phyloP scores from a whole-genome alignment of 2,329 filamentous ascomycete species.

The Cladosporium sp. region DNA sequence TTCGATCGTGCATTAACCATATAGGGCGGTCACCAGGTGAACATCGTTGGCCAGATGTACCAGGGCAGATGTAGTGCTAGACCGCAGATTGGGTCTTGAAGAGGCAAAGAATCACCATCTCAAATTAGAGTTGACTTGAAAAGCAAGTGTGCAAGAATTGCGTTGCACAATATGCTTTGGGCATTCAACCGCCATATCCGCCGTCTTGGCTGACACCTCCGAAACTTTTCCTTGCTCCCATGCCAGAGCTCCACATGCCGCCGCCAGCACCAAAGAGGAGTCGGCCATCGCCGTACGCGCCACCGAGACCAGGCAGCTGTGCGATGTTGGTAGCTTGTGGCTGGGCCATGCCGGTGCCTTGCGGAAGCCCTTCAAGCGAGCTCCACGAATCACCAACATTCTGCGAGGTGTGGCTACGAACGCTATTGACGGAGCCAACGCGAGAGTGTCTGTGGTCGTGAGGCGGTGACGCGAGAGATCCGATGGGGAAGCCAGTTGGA shows the following conservation, averaged over 20 bases:
- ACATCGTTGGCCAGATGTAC: too few relatives aligned
- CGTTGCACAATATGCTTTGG: not conserved
- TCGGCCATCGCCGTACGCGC: conserved; percentile 31
- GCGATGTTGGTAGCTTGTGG: conserved; percentile 8
- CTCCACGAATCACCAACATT: conserved; percentile 25
- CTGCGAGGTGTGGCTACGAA: conserved; percentile 33
- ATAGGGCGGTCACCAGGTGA: too few relatives aligned
- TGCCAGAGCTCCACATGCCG: conserved; percentile 34
- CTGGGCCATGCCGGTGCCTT: conserved; percentile 14
- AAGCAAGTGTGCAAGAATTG: not conserved
- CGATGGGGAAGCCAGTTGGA: conserved; percentile 30
- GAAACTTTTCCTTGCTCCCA: conserved; percentile 5
- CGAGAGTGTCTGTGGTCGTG: conserved; percentile 35
- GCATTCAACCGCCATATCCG: conserved; percentile 1
- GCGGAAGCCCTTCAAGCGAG: conserved; percentile 20
- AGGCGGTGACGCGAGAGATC: conserved; percentile 25
- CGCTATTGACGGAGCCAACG: conserved; percentile 40
- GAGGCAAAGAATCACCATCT: not conserved
- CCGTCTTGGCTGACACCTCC: conserved; percentile 8
- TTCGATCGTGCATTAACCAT: not conserved
- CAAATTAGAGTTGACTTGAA: not conserved
- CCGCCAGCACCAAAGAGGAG: conserved; percentile 37
- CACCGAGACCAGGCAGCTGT: conserved; percentile 15
- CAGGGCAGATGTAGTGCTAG: too few relatives aligned
- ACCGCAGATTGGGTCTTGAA: too few relatives aligned